Evolutionary conservation across 768 basidiomycete genomes (phyloP).

Genomic region (Boletus tylopilopsis): DNA sequence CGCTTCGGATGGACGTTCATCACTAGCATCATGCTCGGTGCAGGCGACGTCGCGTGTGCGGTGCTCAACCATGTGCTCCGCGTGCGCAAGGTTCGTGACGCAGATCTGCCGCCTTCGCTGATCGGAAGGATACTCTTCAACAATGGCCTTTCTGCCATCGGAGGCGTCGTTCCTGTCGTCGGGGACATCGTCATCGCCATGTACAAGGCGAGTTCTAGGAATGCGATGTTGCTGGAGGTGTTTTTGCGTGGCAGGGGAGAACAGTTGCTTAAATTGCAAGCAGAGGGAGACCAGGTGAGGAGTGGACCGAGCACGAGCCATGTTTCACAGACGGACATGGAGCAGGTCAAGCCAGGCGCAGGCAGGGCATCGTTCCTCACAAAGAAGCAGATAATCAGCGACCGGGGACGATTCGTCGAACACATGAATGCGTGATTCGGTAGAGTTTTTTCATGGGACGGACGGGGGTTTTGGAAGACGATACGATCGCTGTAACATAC

Average conservation of each 20-base stretch:
- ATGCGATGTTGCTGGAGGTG: constrained; percentile 83
- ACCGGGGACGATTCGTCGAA: constrained; percentile 39
- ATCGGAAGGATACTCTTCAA: constrained; percentile 71
- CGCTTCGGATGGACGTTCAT: constrained; percentile 86
- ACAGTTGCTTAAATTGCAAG: constrained; percentile 55
- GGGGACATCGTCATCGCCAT: constrained; percentile 76
- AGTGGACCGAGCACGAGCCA: constrained; percentile 14
- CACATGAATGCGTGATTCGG: constrained; percentile 22
- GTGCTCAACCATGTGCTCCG: constrained; percentile 73
- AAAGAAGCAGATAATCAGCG: constrained; percentile 21
- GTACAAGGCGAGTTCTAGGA: constrained; percentile 87
- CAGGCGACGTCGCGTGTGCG: constrained; percentile 63
- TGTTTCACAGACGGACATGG: constrained; percentile 32
- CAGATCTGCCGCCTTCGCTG: constrained; percentile 70
- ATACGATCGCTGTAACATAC: too few species aligned
- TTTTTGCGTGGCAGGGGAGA: constrained; percentile 76
- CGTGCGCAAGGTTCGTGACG: constrained; percentile 67
- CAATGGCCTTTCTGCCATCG: constrained; percentile 60
- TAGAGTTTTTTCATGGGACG: too few species aligned
- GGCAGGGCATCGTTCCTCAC: constrained; percentile 31
- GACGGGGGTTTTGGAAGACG: too few species aligned
- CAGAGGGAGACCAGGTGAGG: constrained; percentile 27
- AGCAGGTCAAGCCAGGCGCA: constrained; percentile 53
- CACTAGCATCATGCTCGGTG: constrained; percentile 69
- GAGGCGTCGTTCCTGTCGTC: constrained; percentile 66